Conservation (phyloP, 2,329 filamentous ascomycete species). For the Cytospora piceicola region DNA sequence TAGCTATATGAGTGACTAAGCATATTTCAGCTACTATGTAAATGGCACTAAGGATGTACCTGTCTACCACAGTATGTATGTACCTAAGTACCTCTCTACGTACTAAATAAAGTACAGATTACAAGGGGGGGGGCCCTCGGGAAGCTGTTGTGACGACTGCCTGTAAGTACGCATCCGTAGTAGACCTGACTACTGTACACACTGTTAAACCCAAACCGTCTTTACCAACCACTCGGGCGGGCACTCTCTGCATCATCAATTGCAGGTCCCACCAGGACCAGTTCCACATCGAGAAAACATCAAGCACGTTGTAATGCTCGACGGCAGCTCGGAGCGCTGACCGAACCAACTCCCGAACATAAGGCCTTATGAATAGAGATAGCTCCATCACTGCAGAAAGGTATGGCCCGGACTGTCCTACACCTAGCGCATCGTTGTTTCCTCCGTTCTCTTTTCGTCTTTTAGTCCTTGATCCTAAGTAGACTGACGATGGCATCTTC, state of each 20-base stretch:
- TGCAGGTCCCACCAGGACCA: background rate
- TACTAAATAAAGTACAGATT: too few species aligned
- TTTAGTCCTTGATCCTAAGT: background rate
- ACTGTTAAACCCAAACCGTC: background rate
- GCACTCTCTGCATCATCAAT: background rate
- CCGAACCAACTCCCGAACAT: background rate
- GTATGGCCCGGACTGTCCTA: background rate
- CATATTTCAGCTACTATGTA: background rate
- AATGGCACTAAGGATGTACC: background rate
- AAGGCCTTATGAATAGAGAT: background rate
- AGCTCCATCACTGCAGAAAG: background rate
- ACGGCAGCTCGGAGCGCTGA: slow-evolving; percentile 1
- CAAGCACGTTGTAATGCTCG: background rate
- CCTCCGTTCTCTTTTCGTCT: background rate
- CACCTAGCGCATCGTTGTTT: background rate
- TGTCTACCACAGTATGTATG: too few species aligned
- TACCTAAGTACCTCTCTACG: too few species aligned
- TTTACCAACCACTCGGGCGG: background rate
- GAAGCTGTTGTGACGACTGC: background rate
- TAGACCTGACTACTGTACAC: background rate
- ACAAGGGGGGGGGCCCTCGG: too few species aligned
- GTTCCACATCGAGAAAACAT: background rate
- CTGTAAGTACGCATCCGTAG: background rate
- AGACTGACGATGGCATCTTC: slow-evolving; percentile 1
- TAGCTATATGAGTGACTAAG: too few species aligned